Evolutionary conservation across 805 yeast species (phyloP), one percentile per base, ranked within the genome.

Genomic region (Alloascoidea hylecoeti): DNA sequence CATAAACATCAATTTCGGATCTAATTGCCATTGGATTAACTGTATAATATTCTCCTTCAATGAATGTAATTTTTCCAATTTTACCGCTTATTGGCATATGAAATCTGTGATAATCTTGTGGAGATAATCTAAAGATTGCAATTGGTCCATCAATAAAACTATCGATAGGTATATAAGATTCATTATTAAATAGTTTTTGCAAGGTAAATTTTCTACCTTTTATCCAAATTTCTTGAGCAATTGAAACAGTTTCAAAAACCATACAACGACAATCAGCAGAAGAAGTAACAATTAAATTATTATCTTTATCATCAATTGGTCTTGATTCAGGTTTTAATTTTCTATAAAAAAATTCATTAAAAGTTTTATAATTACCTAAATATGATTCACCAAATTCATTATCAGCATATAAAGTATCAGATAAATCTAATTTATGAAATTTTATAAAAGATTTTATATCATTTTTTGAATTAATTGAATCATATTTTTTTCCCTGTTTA

Each of bases 21-120:
- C 97, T 59, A 23, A 92, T 72, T 0, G 97, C 97, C 97, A 89
- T 89, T 1, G 97, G 97, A 50, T 89, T 89, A 15, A 89, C 98
- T 0, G 97, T 89, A 53, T 84, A 89, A 53, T 89, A 89, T 49
- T 86, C 92, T 1, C 97, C 98, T 27, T 76, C 80, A 19, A 89
- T 80, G 46, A 64, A 68, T 35, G 64, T 64, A 13, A 89, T 77
- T 41, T 72, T 64, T 1, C 81, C 80, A 23, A 92, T 57, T 0
- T 52, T 52, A 2, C 96, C 97, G 41, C 68, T 70, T 2, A 92
- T 88, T 0, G 96, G 95, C 13, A 74, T 68, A 54, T 89, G 98
- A 56, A 89, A 88, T 35, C 98, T 63, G 52, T 89, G 98, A 51
- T 89, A 89, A 54, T 89, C 98, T 53, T 89, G 98, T 1, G 98